Conservation (phyloP, 1,284 basidiomycete genomes). For the Ceratobasidium sp. region DNA sequence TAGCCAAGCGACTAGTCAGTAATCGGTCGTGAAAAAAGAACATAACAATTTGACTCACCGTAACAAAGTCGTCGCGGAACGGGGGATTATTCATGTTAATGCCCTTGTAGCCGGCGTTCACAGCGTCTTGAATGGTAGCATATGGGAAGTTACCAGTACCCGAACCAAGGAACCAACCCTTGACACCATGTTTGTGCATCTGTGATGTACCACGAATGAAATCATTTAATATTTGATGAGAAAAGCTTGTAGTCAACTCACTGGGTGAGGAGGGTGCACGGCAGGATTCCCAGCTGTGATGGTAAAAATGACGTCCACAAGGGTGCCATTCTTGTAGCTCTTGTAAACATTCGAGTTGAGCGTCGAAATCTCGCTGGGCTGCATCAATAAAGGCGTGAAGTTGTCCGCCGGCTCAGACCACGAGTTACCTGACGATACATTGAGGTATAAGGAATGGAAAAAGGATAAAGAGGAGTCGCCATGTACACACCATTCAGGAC, state of each 20-base stretch:
- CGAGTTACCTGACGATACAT: not conserved
- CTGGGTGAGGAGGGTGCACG: conserved; percentile 9
- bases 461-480: not conserved
- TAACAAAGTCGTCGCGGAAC: conserved; percentile 21
- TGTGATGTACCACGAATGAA: not conserved
- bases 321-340: conserved; percentile 10
- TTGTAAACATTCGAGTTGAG: conserved; percentile 24
- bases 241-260: not conserved
- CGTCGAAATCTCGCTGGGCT: not conserved
- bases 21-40: not conserved
- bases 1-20: not conserved
- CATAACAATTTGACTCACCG: not conserved
- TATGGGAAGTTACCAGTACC: conserved; percentile 30
- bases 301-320: conserved; percentile 34
- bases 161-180: conserved; percentile 34
- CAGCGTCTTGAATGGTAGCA: conserved; percentile 29
- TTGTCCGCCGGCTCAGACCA: conserved; percentile 9
- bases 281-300: conserved; percentile 25
- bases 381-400: conserved; percentile 10
- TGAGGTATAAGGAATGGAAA: not conserved
- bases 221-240: not conserved
- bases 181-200: conserved; percentile 38
- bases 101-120: conserved; percentile 14
- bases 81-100: conserved; percentile 37
- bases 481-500: conserved; percentile 11